Conservation (phyloP, 148 eudicot species). For the Cornus controversa region DNA sequence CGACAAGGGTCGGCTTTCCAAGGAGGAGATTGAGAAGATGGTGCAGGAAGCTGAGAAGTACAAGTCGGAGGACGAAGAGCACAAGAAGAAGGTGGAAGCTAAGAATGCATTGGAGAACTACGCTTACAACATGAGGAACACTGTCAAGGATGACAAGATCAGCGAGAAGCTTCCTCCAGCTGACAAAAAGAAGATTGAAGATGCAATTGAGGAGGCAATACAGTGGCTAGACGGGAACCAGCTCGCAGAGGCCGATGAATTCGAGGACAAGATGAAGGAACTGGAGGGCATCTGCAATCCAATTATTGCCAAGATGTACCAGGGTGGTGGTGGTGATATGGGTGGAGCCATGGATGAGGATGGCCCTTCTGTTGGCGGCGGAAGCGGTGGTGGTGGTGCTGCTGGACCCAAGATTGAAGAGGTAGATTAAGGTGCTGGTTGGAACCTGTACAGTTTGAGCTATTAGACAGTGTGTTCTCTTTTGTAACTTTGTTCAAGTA, state of each 20-base stretch:
- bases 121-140: conserved; percentile 58
- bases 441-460: too few relatives aligned
- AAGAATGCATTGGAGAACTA: conserved; percentile 54
- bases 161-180: conserved; percentile 35
- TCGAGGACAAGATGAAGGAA: conserved; percentile 53
- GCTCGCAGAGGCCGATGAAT: conserved; percentile 52
- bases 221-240: conserved; percentile 56
- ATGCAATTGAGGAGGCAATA: conserved; percentile 44
- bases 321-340: conserved; percentile 40
- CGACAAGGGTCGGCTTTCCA: conserved; percentile 53
- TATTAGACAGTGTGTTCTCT: too few relatives aligned
- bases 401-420: neutral
- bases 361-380: conserved; percentile 25
- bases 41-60: conserved; percentile 62
- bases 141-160: conserved; percentile 59
- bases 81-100: conserved; percentile 56
- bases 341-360: conserved; percentile 48
- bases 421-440: neutral
- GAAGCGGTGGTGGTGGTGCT: neutral
- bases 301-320: conserved; percentile 47
- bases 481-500: too few relatives aligned
- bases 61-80: conserved; percentile 52
- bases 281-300: conserved; percentile 49
- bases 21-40: conserved; percentile 59
- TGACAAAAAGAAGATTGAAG: conserved; percentile 58